Base-by-base conservation (phyloP, 331 rosid genomes). In the Pyrus hybrid region DNA sequence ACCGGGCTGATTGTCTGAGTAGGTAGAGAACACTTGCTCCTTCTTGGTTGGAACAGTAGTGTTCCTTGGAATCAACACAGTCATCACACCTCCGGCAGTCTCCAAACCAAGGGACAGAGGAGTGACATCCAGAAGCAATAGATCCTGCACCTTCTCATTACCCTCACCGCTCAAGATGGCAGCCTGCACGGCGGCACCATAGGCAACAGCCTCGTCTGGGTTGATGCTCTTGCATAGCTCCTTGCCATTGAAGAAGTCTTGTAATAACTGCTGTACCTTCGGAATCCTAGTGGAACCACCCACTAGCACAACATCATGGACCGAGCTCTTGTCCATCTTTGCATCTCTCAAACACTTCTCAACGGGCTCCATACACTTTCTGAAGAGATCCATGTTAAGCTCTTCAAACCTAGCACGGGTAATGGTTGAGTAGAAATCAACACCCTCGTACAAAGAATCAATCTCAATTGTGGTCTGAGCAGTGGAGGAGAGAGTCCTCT, bases 11-110 rank as follows among this genome's bases (percentile, higher is more conserved):
- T 88, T 91, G 33, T 91, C 96, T 0, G 93, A 87, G 65, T 91
- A 91, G 0, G 96, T 91, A 1, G 96, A 91, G 85, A 90, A 90
- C 0, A 88, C 90, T 56, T 90, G 96, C 23, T 90, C 96, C 80
- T 90, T 90, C 87, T 90, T 90, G 2, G 96, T 90, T 4, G 96
- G 96, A 71, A 90, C 86, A 2, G 93, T 90, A 0, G 93, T 90
- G 33, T 90, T 90, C 79, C 96, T 85, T 5, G 91, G 93, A 47
- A 90, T 88, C 67, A 90, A 79, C 0, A 85, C 91, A 1, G 96
- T 91, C 96, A 91, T 91, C 13, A 91, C 96, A 63, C 96, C 96
- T 67, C 96, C 96, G 2, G 96, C 96, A 25, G 96, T 91, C 67
- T 91, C 93, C 85, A 91, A 80, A 67, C 96, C 96, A 3, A 17